Conservation (phyloP, 2,329 filamentous ascomycete species). For the Leptographium lundbergii region DNA sequence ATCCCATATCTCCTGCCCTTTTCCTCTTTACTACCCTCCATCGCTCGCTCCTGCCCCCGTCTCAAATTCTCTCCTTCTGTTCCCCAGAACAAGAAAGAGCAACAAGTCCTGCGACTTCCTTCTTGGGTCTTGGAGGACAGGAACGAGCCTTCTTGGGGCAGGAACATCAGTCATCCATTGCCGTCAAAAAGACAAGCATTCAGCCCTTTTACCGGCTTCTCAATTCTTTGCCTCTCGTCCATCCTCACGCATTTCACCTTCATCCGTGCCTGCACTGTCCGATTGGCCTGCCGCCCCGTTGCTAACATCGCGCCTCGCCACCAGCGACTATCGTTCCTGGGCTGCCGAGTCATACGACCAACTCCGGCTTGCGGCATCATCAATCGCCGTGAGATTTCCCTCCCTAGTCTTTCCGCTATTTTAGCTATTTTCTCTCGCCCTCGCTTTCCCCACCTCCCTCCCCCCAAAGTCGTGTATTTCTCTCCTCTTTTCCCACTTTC, state of each 20-base stretch:
- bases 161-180: too few relatives aligned
- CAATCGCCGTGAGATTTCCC: slow-evolving; percentile 3
- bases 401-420: slow-evolving; percentile 1
- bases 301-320: slow-evolving; percentile 5
- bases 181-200: background rate
- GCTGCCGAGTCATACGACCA: slow-evolving; percentile 6
- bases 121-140: background rate
- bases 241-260: background rate
- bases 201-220: background rate
- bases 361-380: slow-evolving; percentile 1
- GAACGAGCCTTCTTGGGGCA: background rate
- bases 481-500: background rate
- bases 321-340: slow-evolving; percentile 1
- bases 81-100: background rate
- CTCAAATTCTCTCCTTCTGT: background rate
- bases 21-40: background rate
- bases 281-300: background rate
- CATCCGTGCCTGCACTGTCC: background rate
- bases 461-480: background rate
- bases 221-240: background rate
- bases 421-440: slow-evolving; percentile 1
- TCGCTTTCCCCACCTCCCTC: background rate
- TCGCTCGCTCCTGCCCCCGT: slow-evolving; percentile 1
- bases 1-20: slow-evolving; percentile 1
- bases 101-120: background rate